Conservation (phyloP, 495 filamentous ascomycete species). For the Cercophora newfieldiana region DNA sequence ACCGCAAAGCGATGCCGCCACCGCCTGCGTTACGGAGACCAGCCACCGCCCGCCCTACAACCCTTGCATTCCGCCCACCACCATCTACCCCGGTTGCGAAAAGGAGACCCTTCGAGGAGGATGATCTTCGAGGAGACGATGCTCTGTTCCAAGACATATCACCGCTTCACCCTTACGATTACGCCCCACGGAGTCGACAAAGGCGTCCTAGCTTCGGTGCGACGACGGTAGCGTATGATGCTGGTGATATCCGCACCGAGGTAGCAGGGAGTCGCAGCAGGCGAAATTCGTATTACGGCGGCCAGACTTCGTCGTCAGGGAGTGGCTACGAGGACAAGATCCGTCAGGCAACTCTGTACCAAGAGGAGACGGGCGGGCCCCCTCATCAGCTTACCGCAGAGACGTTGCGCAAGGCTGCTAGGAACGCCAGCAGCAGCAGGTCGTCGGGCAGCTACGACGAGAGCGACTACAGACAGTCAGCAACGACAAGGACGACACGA, state of each 20-base stretch:
- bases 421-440: conserved; percentile 49
- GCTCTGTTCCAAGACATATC: conserved; percentile 38
- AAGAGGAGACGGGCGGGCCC: conserved; percentile 49
- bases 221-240: conserved; percentile 26
- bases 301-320: conserved; percentile 26
- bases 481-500: conserved; percentile 55
- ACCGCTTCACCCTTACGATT: conserved; percentile 28
- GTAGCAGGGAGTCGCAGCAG: conserved; percentile 29
- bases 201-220: conserved; percentile 27
- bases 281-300: conserved; percentile 37
- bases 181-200: conserved; percentile 20
- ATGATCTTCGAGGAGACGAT: conserved; percentile 31
- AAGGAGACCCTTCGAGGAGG: conserved; percentile 41
- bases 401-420: conserved; percentile 45
- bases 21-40: conserved; percentile 29
- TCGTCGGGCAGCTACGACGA: conserved; percentile 56
- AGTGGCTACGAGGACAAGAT: conserved; percentile 53
- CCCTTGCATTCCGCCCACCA: conserved; percentile 38
- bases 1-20: conserved; percentile 43
- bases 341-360: conserved; percentile 47
- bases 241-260: conserved; percentile 30
- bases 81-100: conserved; percentile 30
- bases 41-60: conserved; percentile 40
- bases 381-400: conserved; percentile 50
- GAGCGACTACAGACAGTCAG: conserved; percentile 56